Base-by-base conservation (phyloP, 305 asterid genomes). In the Solanum chacoense region DNA sequence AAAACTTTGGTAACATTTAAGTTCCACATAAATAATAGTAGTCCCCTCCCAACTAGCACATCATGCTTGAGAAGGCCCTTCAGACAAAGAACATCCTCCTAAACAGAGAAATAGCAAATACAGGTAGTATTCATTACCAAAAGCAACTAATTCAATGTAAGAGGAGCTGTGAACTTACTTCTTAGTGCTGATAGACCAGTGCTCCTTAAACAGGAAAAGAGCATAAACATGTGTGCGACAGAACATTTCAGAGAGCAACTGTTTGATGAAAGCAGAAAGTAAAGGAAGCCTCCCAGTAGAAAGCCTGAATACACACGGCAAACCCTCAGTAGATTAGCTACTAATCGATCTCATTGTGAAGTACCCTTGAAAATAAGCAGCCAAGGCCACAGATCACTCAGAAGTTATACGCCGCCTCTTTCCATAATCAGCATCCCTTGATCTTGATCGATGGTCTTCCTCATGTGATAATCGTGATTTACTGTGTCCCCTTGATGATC, bases 391-490 rank as follows among this genome's bases (percentile, higher is more conserved):
- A 38, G 88, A 83, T 94, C 91, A 96, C 76, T 96, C 94, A 16
- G 97, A 92, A 87, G 95, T 89, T 77, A 93, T 85, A 38, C 96
- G 95, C 3, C 94, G 94, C 93, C 94, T 93, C 91, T 94, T 94
- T 89, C 95, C 95, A 91, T 94, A 93, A 81, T 94, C 98, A 69
- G 94, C 92, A 90, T 94, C 98, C 93, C 95, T 94, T 35, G 98
- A 92, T 90, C 95, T 94, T 40, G 98, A 94, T 88, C 95, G 90
- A 24, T 89, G 94, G 89, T 92, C 94, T 55, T 92, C 97, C 88
- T 92, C 98, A 18, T 92, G 97, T 35, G 95, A 42, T 42, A 92
- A 89, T 35, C 96, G 90, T 37, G 97, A 91, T 92, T 95, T 95
- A 90, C 93, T 90, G 81, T 91, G 95, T 88, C 93, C 88, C 92